A percentile compares a stretch with the other conserved stretches of the same genome.
phyloP scores from a whole-genome alignment of 176 grass and related monocot species.

The Triticum monococcum region DNA sequence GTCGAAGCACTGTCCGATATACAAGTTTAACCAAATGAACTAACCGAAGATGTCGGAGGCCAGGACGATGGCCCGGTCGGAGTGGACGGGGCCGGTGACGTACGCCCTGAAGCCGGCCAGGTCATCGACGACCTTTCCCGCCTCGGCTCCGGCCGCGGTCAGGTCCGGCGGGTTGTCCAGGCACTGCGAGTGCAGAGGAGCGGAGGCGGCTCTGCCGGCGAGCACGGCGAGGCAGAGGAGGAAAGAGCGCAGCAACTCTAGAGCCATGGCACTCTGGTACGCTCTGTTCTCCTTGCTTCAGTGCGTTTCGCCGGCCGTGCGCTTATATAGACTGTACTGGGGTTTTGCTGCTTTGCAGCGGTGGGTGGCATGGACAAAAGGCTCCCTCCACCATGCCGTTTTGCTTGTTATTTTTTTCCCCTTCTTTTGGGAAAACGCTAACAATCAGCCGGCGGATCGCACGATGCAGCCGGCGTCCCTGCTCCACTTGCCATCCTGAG shows the following conservation, averaged over 20 bases:
- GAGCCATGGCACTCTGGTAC: background rate
- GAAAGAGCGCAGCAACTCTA: background rate
- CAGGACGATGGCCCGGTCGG: slow-evolving; percentile 1
- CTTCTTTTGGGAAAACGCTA: no score
- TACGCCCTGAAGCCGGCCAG: slow-evolving; percentile 23
- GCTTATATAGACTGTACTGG: no score
- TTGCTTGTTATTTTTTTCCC: background rate
- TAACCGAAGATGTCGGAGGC: slow-evolving; percentile 30
- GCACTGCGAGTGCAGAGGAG: slow-evolving; percentile 22
- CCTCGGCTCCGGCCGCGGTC: background rate
- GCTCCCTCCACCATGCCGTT: no score
- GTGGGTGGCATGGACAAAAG: background rate
- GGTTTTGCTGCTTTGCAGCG: no score
- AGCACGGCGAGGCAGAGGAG: background rate
- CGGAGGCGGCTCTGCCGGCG: background rate
- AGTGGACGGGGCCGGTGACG: slow-evolving; percentile 1
- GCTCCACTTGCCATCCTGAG: no score
- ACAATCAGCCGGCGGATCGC: no score
- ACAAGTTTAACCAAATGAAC: background rate
- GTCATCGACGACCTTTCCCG: slow-evolving; percentile 10
- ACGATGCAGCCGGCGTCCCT: no score
- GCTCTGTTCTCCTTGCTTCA: background rate
- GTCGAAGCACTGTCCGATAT: no score
- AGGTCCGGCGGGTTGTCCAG: slow-evolving; percentile 30
- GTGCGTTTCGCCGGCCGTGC: no score